Evolutionary conservation across 345 rosid genomes (phyloP).

Genomic region (Raphanus sativus): DNA sequence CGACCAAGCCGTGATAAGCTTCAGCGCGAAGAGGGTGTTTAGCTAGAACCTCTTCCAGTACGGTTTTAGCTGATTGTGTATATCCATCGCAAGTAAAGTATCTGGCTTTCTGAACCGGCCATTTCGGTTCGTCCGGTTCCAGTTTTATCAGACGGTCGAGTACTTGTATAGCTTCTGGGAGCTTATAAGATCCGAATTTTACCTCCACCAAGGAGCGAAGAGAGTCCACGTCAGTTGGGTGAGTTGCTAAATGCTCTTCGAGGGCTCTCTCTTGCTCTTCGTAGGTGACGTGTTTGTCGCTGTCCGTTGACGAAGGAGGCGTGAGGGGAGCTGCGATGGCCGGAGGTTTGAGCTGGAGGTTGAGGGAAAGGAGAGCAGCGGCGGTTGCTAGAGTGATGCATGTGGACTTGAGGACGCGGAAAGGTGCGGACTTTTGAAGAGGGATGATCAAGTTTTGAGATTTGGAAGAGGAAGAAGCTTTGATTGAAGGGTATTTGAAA

Average conservation of each 20-base stretch:
- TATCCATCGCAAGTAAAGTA: slow-evolving; percentile 62
- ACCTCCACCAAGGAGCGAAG: slow-evolving; percentile 73
- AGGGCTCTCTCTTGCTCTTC: slow-evolving; percentile 56
- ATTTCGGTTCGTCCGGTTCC: slow-evolving; percentile 72
- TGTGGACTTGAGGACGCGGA: slow-evolving; percentile 48
- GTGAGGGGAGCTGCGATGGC: slow-evolving; percentile 61
- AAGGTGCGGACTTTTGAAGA: slow-evolving; percentile 34
- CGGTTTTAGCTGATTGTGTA: slow-evolving; percentile 50
- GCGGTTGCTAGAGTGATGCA: slow-evolving; percentile 66
- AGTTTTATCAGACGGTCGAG: slow-evolving; percentile 68
- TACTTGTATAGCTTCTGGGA: slow-evolving; percentile 54
- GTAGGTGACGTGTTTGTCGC: slow-evolving; percentile 31
- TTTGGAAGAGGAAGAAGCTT: slow-evolving; percentile 22
- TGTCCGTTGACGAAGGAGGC: slow-evolving; percentile 37
- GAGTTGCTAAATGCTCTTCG: slow-evolving; percentile 45
- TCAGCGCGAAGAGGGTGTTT: slow-evolving; percentile 76
- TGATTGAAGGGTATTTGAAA: slow-evolving; percentile 30
- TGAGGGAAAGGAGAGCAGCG: slow-evolving; percentile 54
- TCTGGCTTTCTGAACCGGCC: slow-evolving; percentile 73
- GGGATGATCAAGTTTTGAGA: slow-evolving; percentile 14
- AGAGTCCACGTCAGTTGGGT: slow-evolving; percentile 56
- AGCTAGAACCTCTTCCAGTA: slow-evolving; percentile 60
- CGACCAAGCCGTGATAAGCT: slow-evolving; percentile 81
- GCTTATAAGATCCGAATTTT: slow-evolving; percentile 61
- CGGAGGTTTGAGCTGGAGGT: slow-evolving; percentile 43